phyloP scores from a whole-genome alignment of 2,329 filamentous ascomycete genomes.

The Camillea tinctor region DNA sequence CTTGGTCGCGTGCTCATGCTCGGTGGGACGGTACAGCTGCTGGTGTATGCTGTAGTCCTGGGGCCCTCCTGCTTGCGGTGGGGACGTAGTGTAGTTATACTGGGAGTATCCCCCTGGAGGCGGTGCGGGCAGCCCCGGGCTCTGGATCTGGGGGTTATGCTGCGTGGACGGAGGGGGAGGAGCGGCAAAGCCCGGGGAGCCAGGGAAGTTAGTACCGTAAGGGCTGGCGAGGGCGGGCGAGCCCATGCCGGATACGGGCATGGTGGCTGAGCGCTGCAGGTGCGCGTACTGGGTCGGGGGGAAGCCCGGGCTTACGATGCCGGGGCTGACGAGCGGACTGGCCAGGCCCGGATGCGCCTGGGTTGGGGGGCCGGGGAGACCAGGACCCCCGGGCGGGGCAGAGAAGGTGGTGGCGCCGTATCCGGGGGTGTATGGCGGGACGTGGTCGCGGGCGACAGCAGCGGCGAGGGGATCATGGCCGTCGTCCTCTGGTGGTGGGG shows the following conservation, averaged over 20 bases:
- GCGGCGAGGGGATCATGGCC: constrained; percentile 57
- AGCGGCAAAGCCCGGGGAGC: constrained; percentile 43
- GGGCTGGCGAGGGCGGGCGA: constrained; percentile 43
- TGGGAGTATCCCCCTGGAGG: constrained; percentile 57
- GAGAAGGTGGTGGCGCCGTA: constrained; percentile 43
- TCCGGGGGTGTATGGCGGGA: constrained; percentile 50
- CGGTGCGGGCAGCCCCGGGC: constrained; percentile 38
- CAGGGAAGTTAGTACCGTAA: constrained; percentile 46
- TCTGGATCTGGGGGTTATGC: constrained; percentile 28
- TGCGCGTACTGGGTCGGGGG: constrained; percentile 41
- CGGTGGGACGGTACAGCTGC: constrained; percentile 68
- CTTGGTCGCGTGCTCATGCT: constrained; percentile 51
- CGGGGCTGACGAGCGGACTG: constrained; percentile 36
- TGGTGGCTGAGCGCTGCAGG: constrained; percentile 48
- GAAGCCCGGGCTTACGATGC: constrained; percentile 44
- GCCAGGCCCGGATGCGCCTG: constrained; percentile 18
- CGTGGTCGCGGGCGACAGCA: constrained; percentile 56
- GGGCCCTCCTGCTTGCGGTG: constrained; percentile 6
- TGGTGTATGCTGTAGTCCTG: constrained; percentile 62
- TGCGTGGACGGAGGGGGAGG: constrained; percentile 31
- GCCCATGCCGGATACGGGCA: constrained; percentile 42
- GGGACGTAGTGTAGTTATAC: constrained; percentile 41
- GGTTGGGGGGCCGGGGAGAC: constrained; percentile 39
- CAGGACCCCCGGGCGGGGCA: constrained; percentile 37
- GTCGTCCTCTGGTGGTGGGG: constrained; percentile 68